Percentiles rank a stretch among this genome's conserved stretches.
phyloP scores from a whole-genome alignment of 176 grass and related monocot species.

The Musa acuminata region DNA sequence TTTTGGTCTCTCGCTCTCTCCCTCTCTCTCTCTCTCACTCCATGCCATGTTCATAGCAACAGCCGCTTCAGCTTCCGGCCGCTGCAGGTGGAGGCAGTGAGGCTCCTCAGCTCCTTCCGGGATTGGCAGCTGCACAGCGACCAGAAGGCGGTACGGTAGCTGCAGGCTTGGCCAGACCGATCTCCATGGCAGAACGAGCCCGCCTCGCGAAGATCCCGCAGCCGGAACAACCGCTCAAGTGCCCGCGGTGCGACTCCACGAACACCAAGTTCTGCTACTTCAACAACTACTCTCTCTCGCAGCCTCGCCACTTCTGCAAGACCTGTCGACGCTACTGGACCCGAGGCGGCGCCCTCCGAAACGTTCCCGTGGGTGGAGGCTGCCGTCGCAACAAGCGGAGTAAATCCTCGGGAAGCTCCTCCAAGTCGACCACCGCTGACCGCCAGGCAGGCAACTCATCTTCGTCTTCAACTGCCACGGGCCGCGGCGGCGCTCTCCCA shows the following conservation, averaged over 20 bases:
- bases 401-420: conserved; percentile 44
- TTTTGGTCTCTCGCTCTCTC: conserved; percentile 3
- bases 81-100: conserved; percentile 30
- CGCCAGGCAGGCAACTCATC: conserved; percentile 42
- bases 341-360: conserved; percentile 83
- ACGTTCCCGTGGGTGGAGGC: conserved; percentile 85
- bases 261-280: conserved; percentile 99
- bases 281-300: conserved; percentile 99
- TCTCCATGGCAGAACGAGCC: conserved; percentile 73
- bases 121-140: conserved; percentile 10
- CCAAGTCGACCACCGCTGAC: conserved; percentile 11
- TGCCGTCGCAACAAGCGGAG: conserved; percentile 90
- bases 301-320: conserved; percentile 99
- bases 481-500: conserved; percentile 13
- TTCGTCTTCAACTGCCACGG: conserved; percentile 46
- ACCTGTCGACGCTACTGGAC: conserved; percentile 99
- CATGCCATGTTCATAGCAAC: conserved; percentile 39
- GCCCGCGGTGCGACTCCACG: conserved; percentile 89
- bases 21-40: conserved; percentile 8
- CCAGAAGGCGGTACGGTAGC: conserved; percentile 14
- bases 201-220: conserved; percentile 68
- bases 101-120: conserved; percentile 23
- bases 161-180: conserved; percentile 8
- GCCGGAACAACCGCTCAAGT: conserved; percentile 70
- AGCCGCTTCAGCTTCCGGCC: conserved; percentile 37